Conservation (phyloP, 306 rosid genomes). For the Corylus heterophylla region DNA sequence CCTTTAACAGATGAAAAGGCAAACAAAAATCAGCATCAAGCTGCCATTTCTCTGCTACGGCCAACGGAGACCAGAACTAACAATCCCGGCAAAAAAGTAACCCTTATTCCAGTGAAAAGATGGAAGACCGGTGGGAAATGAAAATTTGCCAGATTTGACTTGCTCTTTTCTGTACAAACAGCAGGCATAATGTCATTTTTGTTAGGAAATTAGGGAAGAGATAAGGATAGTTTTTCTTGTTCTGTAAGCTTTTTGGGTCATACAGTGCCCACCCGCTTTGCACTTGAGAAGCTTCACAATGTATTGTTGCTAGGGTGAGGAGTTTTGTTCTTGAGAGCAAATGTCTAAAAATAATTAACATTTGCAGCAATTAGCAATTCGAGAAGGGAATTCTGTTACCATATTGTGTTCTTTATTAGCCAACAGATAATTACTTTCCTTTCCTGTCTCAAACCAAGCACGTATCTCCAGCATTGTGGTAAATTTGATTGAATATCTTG, state of each 20-base stretch:
- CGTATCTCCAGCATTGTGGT: too few species aligned
- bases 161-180: not conserved
- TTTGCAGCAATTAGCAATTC: not conserved
- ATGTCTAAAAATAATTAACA: not conserved
- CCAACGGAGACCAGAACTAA: slow-evolving; percentile 50
- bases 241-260: slow-evolving; percentile 8
- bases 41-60: slow-evolving; percentile 55
- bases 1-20: slow-evolving; percentile 59
- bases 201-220: not conserved
- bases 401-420: not conserved
- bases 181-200: not conserved
- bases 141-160: not conserved
- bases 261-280: slow-evolving; percentile 7
- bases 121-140: slow-evolving; percentile 65
- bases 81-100: slow-evolving; percentile 48
- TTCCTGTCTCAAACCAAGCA: not conserved
- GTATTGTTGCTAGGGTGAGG: slow-evolving; percentile 10
- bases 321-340: slow-evolving; percentile 34
- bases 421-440: too few species aligned
- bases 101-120: slow-evolving; percentile 64
- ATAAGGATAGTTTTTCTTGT: slow-evolving; percentile 15
- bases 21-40: slow-evolving; percentile 52
- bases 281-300: slow-evolving; percentile 5
- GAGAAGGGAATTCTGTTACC: not conserved
- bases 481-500: not conserved